Base-by-base conservation (phyloP, 2,329 filamentous ascomycete genomes). In the Colletotrichum sp. region DNA sequence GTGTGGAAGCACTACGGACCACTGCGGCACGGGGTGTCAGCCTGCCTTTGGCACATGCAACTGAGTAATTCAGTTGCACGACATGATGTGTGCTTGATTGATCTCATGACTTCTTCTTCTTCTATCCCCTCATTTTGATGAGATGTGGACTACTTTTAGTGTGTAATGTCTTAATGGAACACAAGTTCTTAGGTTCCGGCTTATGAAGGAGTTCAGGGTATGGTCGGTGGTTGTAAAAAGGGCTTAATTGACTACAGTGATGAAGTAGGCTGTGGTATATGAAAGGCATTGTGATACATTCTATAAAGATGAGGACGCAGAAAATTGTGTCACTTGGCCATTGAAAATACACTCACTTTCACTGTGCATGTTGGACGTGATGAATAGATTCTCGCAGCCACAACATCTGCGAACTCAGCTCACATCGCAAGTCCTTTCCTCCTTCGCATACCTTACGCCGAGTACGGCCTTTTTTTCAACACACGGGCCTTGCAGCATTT, bases 1-100 rank as follows among this genome's bases (percentile, higher is more conserved):
- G 71, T 80, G 79, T 59, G 79, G 79, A n/a, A 64, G 64, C 60
- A 76, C 77, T 12, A 6, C 75, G 14, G 76, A 78, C 24, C 78
- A 80, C 72, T 80, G 79, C 71, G 70, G 71, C 16, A 30, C 59
- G 4, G 78, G 78, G 14, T 77, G 71, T 36, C 74, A 71, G 68
- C 57, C 76, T 28, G 69, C 55, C 13, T 73, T 76, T 43, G 76
- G 76, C 32, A 68, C 67, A 26, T 78, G 76, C 71, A 70, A 66
- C n/a, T 74, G 30, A 71, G 24, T 4, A 6, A 16, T 26, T 10
- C 9, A 21, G 60, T 14, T 59, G 24, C 14, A 63, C 26, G 59
- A 63, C 10, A 63, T 63, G 59, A 36, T 21, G 32, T 21, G 7
- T 63, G n/a, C 30, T 24, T 34, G 21, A 14, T 18, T 21, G 28